These are phyloP conservation scores for Kwoniella sp. DNA, from an alignment of 768 basidiomycete species.

Conservation along the genomic window DNA sequence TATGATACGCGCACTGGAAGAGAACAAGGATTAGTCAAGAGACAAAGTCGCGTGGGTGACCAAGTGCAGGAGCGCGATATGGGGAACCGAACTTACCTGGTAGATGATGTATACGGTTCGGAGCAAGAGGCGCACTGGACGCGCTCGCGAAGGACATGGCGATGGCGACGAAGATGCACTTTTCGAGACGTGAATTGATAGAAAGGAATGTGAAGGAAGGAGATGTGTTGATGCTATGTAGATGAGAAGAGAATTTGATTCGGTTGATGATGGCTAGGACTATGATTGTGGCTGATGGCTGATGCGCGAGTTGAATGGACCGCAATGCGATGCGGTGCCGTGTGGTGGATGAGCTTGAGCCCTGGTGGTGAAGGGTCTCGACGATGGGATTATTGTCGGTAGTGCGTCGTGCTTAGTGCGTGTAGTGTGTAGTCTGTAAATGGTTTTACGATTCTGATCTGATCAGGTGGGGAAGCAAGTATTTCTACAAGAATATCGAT, in stretches of 20 bases:
- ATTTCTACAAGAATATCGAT: no score
- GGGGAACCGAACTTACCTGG: constrained; percentile 33
- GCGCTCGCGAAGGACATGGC: neutral
- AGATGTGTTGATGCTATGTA: no score
- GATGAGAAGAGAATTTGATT: neutral
- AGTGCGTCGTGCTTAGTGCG: no score
- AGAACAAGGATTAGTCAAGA: neutral
- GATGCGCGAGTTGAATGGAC: constrained; percentile 3
- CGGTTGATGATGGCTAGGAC: neutral
- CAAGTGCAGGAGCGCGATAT: neutral
- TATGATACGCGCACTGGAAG: constrained; percentile 43
- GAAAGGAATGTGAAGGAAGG: no score
- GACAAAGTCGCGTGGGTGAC: constrained; percentile 8
- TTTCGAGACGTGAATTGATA: no score
- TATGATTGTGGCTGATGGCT: neutral
- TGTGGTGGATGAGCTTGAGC: no score
- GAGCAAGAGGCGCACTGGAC: constrained; percentile 27
- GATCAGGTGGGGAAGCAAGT: no score
- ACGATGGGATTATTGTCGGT: no score
- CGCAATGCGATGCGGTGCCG: no score
- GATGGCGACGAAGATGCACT: neutral
- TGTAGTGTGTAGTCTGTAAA: no score
- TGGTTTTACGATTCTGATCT: no score
- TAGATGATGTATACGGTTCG: constrained; percentile 45
- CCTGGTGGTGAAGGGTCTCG: no score